Evolutionary conservation across 352 stramenopile species (phyloP), one percentile per base, ranked within the genome.

Genomic region (Globisporangium radiosum): DNA sequence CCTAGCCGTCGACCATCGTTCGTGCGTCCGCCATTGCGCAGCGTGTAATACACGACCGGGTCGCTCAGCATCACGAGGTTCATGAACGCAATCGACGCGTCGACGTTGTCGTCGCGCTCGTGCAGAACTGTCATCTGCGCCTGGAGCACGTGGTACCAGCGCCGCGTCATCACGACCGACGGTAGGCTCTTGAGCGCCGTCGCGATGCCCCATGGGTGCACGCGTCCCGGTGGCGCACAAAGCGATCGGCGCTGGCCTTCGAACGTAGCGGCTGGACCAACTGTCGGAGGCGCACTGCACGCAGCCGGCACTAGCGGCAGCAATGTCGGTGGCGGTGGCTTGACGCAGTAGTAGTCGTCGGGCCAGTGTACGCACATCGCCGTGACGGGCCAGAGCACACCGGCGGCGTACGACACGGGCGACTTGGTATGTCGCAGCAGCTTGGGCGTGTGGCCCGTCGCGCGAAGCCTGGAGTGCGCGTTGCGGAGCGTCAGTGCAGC

Each of bases 361-460:
- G 63, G 70, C 69, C 69, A 73, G 25, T 72, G 60, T 7, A 71
- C 63, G 9, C 66, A 73, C 57, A 76, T 61, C 9, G 63, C 69
- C 33, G 66, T 52, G 0, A 54, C 62, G 7, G 66, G 58, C 60
- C 69, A 74, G 14, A 76, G 48, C 19, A 66, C 48, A 13, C 56
- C 69, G 40, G 69, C 69, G n/a, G 69, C 73, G 49, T 73, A 76
- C 1, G 63, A 56, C 0, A 76, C 66, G 4, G 66, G 66, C 1
- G 63, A 73, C 15, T 65, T 63, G 7, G 64, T 43, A 7, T 43
- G 39, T 11, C 39, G 39, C 7, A 43, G 19, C 19, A 43, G 39
- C 39, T 43, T 7, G 7, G 10, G 39, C 10, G 19, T 25, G 19
- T 1, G 19, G 19, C 1, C 19, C 19, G 19, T 25, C 19, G 19